Evolutionary conservation across 257 asterid genomes (phyloP).

Genomic region (Penstemon davidsonii): DNA sequence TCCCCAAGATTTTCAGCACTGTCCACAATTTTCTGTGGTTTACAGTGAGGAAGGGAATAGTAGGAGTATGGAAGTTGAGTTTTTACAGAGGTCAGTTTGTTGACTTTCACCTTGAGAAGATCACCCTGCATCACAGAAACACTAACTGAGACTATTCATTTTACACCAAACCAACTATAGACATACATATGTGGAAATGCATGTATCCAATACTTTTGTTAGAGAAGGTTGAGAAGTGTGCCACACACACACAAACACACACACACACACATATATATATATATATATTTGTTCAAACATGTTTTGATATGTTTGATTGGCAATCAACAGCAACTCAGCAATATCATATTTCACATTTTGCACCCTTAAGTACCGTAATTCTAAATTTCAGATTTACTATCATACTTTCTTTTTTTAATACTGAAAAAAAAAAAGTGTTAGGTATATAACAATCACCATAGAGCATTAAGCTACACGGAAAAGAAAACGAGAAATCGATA

Average conservation of each 20-base stretch:
- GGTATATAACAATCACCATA: too few relatives aligned
- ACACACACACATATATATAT: too few relatives aligned
- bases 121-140: constrained; percentile 49
- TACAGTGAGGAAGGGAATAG: constrained; percentile 62
- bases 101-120: constrained; percentile 61
- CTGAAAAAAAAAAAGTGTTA: too few relatives aligned
- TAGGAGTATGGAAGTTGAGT: constrained; percentile 68
- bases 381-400: too few relatives aligned
- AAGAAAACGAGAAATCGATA: too few relatives aligned
- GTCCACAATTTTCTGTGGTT: constrained; percentile 55
- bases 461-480: too few relatives aligned
- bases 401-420: too few relatives aligned
- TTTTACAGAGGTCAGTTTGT: constrained; percentile 57
- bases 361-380: too few relatives aligned
- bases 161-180: constrained; percentile 7
- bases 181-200: neutral
- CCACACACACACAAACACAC: neutral
- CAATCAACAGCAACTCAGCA: too few relatives aligned
- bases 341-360: too few relatives aligned
- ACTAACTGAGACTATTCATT: neutral
- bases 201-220: neutral
- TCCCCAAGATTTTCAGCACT: constrained; percentile 75
- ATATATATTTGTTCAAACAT: too few relatives aligned
- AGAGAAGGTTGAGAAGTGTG: neutral
- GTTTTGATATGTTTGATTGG: neutral